These are phyloP conservation scores for Pyrus betulifolia DNA, from an alignment of 306 rosid species.

Conservation along the genomic window DNA sequence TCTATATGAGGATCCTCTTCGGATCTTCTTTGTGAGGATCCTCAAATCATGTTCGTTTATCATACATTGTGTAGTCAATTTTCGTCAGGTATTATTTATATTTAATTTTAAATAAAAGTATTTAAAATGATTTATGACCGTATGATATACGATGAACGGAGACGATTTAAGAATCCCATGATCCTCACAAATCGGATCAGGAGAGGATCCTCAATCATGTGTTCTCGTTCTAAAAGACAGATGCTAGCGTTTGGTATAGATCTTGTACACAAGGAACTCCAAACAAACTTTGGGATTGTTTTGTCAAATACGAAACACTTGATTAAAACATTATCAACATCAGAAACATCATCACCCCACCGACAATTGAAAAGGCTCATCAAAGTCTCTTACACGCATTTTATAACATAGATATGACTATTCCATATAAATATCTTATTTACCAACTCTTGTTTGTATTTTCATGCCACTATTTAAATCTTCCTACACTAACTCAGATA, in stretches of 20 bases:
- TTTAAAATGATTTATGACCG: rapidly evolving
- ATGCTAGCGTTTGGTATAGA: not conserved
- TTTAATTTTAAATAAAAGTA: no score
- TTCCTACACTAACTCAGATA: not conserved
- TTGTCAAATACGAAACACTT: not conserved
- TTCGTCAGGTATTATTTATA: no score
- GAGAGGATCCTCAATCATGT: not conserved
- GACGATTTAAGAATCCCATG: no score
- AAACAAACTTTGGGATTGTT: not conserved
- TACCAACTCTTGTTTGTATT: not conserved
- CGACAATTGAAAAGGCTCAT: not conserved
- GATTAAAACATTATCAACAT: conserved; percentile 4
- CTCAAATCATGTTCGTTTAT: no score
- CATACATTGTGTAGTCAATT: no score
- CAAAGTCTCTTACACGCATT: not conserved
- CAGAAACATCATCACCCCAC: not conserved
- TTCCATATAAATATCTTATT: no score
- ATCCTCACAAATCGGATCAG: no score
- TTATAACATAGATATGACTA: not conserved
- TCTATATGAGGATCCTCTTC: no score
- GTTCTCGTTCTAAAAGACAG: not conserved
- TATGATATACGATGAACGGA: no score
- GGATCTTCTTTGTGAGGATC: no score
- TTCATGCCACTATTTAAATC: not conserved
- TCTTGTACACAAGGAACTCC: not conserved